Percentiles rank a stretch among this genome's conserved stretches.
Conservation (phyloP, 768 basidiomycete genomes). For the Termitomyces sp. region DNA sequence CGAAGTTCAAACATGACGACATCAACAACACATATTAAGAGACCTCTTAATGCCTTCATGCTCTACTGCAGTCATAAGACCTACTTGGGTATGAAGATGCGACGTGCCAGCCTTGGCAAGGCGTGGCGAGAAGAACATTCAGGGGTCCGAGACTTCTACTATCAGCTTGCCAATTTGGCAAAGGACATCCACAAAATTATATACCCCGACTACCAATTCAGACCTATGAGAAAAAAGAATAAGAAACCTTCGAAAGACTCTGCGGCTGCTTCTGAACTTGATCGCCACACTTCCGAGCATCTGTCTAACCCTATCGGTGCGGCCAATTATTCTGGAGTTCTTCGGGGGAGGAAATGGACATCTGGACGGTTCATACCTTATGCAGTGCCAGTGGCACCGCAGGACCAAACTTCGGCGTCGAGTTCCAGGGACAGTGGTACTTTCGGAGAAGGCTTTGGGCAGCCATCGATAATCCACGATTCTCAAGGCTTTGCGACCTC, state of each 20-base stretch:
- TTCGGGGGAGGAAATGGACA: neutral
- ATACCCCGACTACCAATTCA: neutral
- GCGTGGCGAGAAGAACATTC: neutral
- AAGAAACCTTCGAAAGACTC: neutral
- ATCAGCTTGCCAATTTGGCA: neutral
- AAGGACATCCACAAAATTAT: neutral
- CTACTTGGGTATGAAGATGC: neutral
- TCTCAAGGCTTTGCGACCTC: no score
- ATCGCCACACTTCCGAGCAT: neutral
- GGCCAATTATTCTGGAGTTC: no score
- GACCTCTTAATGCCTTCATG: neutral
- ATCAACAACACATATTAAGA: neutral
- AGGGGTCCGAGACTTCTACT: neutral
- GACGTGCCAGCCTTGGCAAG: neutral
- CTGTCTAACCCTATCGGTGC: neutral
- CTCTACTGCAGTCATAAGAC: neutral
- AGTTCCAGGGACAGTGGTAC: neutral
- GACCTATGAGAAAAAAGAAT: neutral
- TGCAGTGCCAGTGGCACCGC: neutral
- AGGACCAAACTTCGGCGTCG: neutral
- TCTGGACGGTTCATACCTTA: neutral
- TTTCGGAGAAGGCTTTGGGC: neutral
- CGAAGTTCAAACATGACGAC: neutral
- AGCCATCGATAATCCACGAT: no score
- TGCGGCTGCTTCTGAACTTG: no score